Evolutionary conservation across 1,139 yeast genomes (phyloP).

Genomic region (Protomyces gravidus): DNA sequence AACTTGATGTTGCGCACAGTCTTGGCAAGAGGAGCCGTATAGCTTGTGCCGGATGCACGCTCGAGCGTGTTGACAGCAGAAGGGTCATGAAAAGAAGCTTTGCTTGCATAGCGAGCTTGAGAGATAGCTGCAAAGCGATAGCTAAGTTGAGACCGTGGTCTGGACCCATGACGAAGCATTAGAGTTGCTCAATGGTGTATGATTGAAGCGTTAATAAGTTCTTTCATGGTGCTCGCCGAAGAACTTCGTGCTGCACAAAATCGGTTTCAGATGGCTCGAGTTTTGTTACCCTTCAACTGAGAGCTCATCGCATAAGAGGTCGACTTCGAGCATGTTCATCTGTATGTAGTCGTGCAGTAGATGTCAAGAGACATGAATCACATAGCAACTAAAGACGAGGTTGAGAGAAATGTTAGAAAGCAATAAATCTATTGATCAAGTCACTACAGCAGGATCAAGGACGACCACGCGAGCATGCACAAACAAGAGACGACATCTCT

Average conservation of each 20-base stretch:
- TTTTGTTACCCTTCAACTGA: too few relatives aligned
- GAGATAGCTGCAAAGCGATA: too few relatives aligned
- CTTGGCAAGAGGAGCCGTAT: conserved; percentile 11
- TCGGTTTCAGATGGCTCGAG: too few relatives aligned
- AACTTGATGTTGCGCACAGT: conserved; percentile 24
- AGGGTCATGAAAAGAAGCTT: not conserved
- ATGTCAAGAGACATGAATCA: not conserved
- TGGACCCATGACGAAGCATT: conserved; percentile 3
- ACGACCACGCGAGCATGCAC: not conserved
- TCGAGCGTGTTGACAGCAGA: not conserved
- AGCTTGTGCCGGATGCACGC: conserved; percentile 5
- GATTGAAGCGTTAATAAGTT: too few relatives aligned
- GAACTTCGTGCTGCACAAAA: too few relatives aligned
- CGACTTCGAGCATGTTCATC: too few relatives aligned
- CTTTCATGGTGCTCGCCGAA: too few relatives aligned
- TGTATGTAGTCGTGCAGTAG: not conserved
- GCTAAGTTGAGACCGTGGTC: too few relatives aligned
- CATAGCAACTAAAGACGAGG: not conserved
- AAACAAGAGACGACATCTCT: not conserved
- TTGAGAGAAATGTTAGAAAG: not conserved
- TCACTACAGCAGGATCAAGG: not conserved
- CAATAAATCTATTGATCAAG: not conserved
- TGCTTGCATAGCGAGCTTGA: not conserved
- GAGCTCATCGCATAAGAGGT: too few relatives aligned
- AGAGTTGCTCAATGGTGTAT: too few relatives aligned